Evolutionary conservation across 2,329 filamentous ascomycete genomes (phyloP), one percentile per base, ranked within the genome.

Genomic region (Colletotrichum higginsianum): DNA sequence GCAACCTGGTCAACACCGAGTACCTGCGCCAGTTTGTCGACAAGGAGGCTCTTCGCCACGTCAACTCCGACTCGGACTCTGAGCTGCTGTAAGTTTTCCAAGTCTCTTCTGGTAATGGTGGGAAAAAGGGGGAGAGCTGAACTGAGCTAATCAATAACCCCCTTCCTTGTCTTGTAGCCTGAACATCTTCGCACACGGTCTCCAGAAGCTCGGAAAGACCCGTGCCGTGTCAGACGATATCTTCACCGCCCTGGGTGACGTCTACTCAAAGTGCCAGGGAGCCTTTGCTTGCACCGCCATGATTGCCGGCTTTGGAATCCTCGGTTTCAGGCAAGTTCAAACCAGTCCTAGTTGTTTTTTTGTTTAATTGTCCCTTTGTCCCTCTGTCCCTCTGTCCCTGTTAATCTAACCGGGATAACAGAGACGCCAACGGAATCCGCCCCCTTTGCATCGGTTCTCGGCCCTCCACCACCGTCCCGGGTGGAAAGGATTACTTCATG

Each of bases 101-200:
- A 9, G 30, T 30, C 30, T 30, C 30, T 30, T 30, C 30, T 30
- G 30, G 30, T 30, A 30, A 30, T 7, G 30, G 30, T 26, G 26
- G 26, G 26, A 26, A 26, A 26, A 3, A 4, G 26, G 26, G 30
- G 30, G 7, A 30, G 6, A 8, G 30, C 30, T 30, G 30, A 9
- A 30, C 30, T 30, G 30, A 9, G 30, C 30, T 30, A 30, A 30
- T 30, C 7, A 30, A 26, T 26, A 26, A 26, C 26, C 30, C 30
- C 5, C 30, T 30, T 30, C 5, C 30, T 30, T 30, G 5, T 7
- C 30, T 30, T 30, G 9, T 40, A 81, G 80, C 86, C 87, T 98
- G 73, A 98, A 98, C 82, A 89, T 97, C 75, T 97, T 96, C 76
- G 95, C 95, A 26, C 90, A 93, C 80, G 93, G 93, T 80, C 87